Evolutionary conservation across 768 basidiomycete species (phyloP).

Genomic region (Rhodosporidiobolus odoratus): DNA sequence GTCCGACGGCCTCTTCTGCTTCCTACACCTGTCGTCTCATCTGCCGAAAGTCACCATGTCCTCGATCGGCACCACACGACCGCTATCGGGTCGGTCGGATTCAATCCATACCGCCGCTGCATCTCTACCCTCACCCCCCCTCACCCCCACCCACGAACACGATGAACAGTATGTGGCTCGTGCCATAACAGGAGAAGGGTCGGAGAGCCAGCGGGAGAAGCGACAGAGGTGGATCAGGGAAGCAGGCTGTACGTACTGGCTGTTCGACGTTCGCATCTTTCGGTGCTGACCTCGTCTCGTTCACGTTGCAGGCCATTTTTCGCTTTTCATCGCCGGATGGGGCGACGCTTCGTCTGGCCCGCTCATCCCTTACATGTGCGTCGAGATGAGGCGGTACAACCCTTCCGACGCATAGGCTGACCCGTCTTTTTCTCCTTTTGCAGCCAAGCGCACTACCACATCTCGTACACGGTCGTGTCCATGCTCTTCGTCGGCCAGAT

Average conservation of each 20-base stretch:
- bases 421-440: not conserved
- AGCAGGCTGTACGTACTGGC: not conserved
- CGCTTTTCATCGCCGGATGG: slow-evolving; percentile 26
- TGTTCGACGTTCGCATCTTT: not conserved
- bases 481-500: slow-evolving; percentile 34
- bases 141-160: not conserved
- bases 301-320: not conserved
- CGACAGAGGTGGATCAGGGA: slow-evolving; percentile 1
- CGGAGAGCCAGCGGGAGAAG: not conserved
- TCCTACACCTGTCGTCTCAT: not conserved
- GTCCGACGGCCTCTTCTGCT: too few species aligned
- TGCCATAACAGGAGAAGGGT: not conserved
- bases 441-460: not conserved
- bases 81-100: not conserved
- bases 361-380: slow-evolving; percentile 24
- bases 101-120: not conserved
- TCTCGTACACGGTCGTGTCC: slow-evolving; percentile 24
- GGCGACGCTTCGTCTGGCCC: slow-evolving; percentile 11
- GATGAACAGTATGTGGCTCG: too few species aligned
- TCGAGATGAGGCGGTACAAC: not conserved
- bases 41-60: too few species aligned
- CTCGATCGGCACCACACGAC: not conserved
- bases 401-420: not conserved
- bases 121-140: not conserved
- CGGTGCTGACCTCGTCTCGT: not conserved